Percentiles rank a stretch among this genome's conserved stretches.
phyloP scores from a whole-genome alignment of 768 basidiomycete genomes.

The Naganishia vishniacii region DNA sequence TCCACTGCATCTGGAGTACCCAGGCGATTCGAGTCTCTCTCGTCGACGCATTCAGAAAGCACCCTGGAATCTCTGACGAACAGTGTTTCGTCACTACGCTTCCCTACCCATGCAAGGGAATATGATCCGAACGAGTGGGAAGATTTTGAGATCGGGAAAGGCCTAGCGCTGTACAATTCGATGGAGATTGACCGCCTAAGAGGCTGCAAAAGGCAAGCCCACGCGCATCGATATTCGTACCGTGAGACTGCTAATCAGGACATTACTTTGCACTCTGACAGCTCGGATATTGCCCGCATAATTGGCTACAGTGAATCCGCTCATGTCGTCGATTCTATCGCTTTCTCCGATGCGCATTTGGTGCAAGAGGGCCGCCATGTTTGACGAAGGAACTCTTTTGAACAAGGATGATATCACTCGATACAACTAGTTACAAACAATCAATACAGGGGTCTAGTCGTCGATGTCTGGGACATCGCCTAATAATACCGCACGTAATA shows the following conservation, averaged over 20 bases:
- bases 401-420: neutral
- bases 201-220: constrained; percentile 79
- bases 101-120: neutral
- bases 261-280: constrained; percentile 46
- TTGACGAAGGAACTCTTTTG: neutral
- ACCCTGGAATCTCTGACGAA: constrained; percentile 14
- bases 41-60: constrained; percentile 1
- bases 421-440: constrained; percentile 14
- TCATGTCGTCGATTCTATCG: constrained; percentile 93
- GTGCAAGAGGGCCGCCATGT: constrained; percentile 6
- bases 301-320: constrained; percentile 94
- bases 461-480: constrained; percentile 1
- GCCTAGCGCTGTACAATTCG: constrained; percentile 92
- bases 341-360: constrained; percentile 52
- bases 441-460: neutral
- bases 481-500: neutral
- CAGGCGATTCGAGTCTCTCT: constrained; percentile 7
- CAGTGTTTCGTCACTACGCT: constrained; percentile 1
- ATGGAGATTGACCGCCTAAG: constrained; percentile 81
- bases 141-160: constrained; percentile 83
- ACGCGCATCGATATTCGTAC: neutral
- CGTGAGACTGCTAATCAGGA: constrained; percentile 23
- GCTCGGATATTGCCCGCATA: constrained; percentile 70
- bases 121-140: constrained; percentile 57
- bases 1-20: neutral